A percentile compares a stretch with the other conserved stretches of the same genome.
Conservation (phyloP, 1,284 basidiomycete genomes). For the Mycocalia duriaeana region DNA sequence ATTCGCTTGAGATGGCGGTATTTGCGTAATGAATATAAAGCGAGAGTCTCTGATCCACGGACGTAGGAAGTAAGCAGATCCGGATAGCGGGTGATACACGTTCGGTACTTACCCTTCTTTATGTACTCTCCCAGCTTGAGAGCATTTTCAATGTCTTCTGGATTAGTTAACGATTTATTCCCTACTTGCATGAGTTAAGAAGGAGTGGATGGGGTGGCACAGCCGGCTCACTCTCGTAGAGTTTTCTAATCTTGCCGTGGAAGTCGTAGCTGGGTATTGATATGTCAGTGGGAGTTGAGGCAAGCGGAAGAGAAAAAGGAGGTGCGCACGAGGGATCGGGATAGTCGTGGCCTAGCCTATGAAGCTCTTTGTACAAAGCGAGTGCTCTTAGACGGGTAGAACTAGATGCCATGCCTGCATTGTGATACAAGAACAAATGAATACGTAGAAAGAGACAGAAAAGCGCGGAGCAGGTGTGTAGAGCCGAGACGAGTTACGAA, state of each 20-base stretch:
- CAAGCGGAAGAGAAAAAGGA: constrained; percentile 12
- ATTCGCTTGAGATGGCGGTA: constrained; percentile 78
- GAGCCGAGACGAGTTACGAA: too few species aligned
- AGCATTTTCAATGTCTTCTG: constrained; percentile 73
- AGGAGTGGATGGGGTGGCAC: constrained; percentile 1
- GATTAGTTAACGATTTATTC: constrained; percentile 66
- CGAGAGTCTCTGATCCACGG: constrained; percentile 66
- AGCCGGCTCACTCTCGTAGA: constrained; percentile 64
- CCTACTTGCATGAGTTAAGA: constrained; percentile 38
- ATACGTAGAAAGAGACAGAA: too few species aligned
- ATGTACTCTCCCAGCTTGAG: constrained; percentile 82
- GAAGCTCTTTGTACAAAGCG: constrained; percentile 73
- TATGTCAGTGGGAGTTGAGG: constrained; percentile 9
- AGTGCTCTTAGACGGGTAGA: constrained; percentile 54
- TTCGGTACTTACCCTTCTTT: constrained; percentile 65
- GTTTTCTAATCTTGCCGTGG: constrained; percentile 58
- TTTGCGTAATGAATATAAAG: constrained; percentile 81
- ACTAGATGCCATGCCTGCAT: constrained; percentile 30
- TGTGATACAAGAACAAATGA: too few species aligned
- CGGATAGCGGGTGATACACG: background rate
- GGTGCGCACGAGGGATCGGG: constrained; percentile 65
- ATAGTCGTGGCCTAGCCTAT: constrained; percentile 73
- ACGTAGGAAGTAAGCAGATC: background rate
- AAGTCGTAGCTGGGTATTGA: constrained; percentile 77
- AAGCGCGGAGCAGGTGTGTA: too few species aligned